Percentiles rank a stretch among this genome's conserved stretches.
Evolutionary conservation across 768 basidiomycete species (phyloP).

Genomic region (Suillus brevipes): DNA sequence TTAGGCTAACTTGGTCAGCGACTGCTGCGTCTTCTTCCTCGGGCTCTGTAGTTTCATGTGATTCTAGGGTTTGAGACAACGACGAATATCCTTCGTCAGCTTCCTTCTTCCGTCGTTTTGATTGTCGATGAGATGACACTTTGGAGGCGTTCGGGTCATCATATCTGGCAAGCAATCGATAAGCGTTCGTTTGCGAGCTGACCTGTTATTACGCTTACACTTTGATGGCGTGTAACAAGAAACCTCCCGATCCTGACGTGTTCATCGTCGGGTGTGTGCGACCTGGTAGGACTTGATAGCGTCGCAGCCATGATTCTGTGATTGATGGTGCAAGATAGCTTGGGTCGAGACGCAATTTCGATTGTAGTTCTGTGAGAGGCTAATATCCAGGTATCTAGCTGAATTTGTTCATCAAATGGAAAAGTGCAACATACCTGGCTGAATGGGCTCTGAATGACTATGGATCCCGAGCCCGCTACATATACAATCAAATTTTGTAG

Average conservation of each 20-base stretch:
- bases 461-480: slow-evolving; percentile 80
- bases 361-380: slow-evolving; percentile 78
- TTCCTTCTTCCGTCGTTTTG: slow-evolving; percentile 39
- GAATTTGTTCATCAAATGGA: slow-evolving; percentile 4
- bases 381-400: slow-evolving; percentile 28
- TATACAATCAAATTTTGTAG: slow-evolving; percentile 72
- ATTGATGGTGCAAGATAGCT: slow-evolving; percentile 76
- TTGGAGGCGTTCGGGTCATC: slow-evolving; percentile 65
- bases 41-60: background rate
- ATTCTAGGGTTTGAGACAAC: slow-evolving; percentile 4
- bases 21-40: background rate
- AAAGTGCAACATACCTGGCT: slow-evolving; percentile 55
- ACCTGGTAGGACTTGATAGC: slow-evolving; percentile 96
- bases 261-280: slow-evolving; percentile 95
- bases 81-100: background rate
- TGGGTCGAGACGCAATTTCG: slow-evolving; percentile 62
- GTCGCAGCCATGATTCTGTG: slow-evolving; percentile 84
- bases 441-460: slow-evolving; percentile 85
- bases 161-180: slow-evolving; percentile 42
- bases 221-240: slow-evolving; percentile 81
- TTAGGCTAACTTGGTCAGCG: background rate
- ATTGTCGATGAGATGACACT: slow-evolving; percentile 48
- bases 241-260: slow-evolving; percentile 87
- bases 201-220: slow-evolving; percentile 50
- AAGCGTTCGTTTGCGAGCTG: slow-evolving; percentile 6